Base-by-base conservation (phyloP, 768 basidiomycete species). In the Hemileccinum impolitum region DNA sequence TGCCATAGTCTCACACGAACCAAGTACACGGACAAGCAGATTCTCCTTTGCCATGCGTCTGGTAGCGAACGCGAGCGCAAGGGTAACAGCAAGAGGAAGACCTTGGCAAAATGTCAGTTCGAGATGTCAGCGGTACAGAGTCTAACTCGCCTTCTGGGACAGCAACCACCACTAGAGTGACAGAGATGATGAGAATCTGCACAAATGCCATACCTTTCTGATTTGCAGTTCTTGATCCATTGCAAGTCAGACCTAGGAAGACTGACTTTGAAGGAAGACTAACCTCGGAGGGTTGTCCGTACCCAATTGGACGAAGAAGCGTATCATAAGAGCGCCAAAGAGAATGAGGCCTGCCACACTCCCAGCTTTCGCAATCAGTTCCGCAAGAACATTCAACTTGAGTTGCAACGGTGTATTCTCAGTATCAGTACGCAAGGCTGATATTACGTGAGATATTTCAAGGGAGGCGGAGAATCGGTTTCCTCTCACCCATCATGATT, bases 1-100 rank as follows among this genome's bases (percentile, higher is more conserved):
- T 18, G 90, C 95, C 95, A 98, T 98, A 0, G 93, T 98, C 72
- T 99, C 96, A 69, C 95, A 98, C 12, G 94, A 94, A 7, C 90
- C 90, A 30, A 99, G 81, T 5, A 97, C 90, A 47, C 95, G 93
- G 26, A 98, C 96, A 37, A 99, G 82, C 0, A 98, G 76, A 45
- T 96, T 96, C 69, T 94, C 89, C 61, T 85, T 80, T 9, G 94
- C 90, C 96, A 98, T 98, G n/a, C 95, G 86, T 60, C 90, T 94
- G 40, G 96, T 99, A 0, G 95, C 96, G 62, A 98, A 99, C 1
- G 96, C 91, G 28, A 99, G 75, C 0, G 96, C 96, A 40, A 99
- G 81, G 0, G 95, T 97, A 43, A 98, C 95, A 36, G 95, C 95
- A 47, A 99, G 76, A 2, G 95, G 95, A 6, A 99, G 76, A 62